Evolutionary conservation across 139 green algal genomes (phyloP), one percentile per base, ranked within the genome.

Genomic region (Picochlorum sp.): DNA sequence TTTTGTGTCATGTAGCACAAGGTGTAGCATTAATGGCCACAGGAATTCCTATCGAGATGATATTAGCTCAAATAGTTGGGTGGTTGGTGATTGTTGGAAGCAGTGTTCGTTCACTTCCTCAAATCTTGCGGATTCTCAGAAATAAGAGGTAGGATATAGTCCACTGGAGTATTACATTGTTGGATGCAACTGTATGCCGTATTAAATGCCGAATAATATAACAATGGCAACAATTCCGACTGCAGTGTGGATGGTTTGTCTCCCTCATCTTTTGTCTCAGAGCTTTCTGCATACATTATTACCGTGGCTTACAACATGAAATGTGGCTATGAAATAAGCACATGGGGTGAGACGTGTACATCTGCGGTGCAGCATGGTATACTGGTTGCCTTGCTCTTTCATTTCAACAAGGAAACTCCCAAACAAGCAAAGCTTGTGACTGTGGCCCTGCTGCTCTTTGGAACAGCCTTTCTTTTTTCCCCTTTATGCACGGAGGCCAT

Each of bases 201-300:
- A 43, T 53, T 22, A 7, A 8, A 58, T 16, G 47, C 20, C 8
- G 18, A 18, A 25, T 63, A 50, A 50, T 25, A 18, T 18, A 10
- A 28, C 49, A 55, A 50, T 49, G 9, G 57, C 39, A 55, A 24
- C 12, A 12, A 31, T 32, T n/a, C n/a, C n/a, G n/a, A n/a, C n/a
- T n/a, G n/a, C n/a, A n/a, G 13, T 25, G 10, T 24, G 13, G 20
- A 77, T 63, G 84, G 84, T 33, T 55, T 91, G 16, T 85, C 73
- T 0, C 58, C 87, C 1, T 69, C 67, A 2, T 75, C 79, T 30
- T 74, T 80, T 49, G 24, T 79, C 3, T 56, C 74, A 28, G 84
- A 91, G 67, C 65, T 89, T 22, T 28, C 79, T 18, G 81, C 73
- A 39, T 91, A 84, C 70, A 77, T 67, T 1, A 68, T 91, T n/a